Evolutionary conservation across 2,329 filamentous ascomycete genomes (phyloP).

Genomic region (Botrytis elliptica): DNA sequence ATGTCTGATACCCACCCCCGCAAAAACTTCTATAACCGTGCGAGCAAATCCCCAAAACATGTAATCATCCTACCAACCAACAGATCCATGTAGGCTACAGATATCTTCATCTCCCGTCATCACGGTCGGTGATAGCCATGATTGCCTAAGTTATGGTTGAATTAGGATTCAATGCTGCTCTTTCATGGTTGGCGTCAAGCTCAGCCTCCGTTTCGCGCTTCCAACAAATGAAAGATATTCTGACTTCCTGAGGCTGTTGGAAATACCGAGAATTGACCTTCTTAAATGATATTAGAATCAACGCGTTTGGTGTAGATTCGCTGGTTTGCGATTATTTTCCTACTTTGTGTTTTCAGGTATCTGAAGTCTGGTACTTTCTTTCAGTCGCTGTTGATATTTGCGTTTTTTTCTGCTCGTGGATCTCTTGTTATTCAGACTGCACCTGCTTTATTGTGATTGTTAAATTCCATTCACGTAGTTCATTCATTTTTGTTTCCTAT

Average conservation of each 20-base stretch:
- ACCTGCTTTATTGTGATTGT: neutral
- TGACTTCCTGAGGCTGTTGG: neutral
- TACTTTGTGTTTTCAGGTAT: neutral
- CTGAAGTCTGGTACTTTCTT: constrained; percentile 9
- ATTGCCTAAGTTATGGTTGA: neutral
- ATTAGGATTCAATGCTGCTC: neutral
- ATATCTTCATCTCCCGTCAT: neutral
- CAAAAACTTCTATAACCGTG: neutral
- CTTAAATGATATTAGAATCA: no score
- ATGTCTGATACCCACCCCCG: neutral
- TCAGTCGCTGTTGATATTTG: neutral
- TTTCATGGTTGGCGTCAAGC: constrained; percentile 8
- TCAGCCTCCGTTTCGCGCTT: neutral
- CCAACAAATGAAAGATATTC: neutral
- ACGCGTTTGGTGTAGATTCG: neutral
- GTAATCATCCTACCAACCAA: neutral
- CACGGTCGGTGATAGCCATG: neutral
- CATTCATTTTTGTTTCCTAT: neutral
- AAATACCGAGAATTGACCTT: neutral
- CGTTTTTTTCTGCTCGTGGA: neutral
- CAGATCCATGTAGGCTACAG: neutral
- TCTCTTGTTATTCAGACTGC: neutral
- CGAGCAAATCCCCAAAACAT: neutral
- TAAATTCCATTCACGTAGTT: neutral
- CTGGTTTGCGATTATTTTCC: neutral